Base-by-base conservation (phyloP, 768 basidiomycete species). In the Tricholoma hemisulphureum region DNA sequence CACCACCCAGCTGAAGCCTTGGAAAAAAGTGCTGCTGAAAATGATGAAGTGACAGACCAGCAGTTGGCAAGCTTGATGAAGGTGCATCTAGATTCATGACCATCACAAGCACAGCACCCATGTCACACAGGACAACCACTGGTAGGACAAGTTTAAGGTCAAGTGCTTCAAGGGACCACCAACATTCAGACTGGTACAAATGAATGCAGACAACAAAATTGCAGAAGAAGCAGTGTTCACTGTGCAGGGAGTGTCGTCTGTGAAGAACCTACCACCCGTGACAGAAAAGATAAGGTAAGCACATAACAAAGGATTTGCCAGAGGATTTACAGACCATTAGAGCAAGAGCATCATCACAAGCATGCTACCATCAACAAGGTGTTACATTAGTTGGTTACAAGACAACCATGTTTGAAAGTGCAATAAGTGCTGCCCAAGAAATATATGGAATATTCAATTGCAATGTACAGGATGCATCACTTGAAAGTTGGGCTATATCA, bases 401-500 rank as follows among this genome's bases (percentile, higher is more conserved):
- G 18, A 58, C 35, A 14, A 1, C 58, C 4, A 58, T n/a, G 10
- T 58, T 58, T 16, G 52, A 58, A 13, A 24, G 23, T 6, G 52
- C 52, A 4, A n/a, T 55, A 18, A 18, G 16, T 13, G 34, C 58
- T 11, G 43, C 45, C 4, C 23, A 29, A 20, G 58, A 53, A 31
- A 54, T 58, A 20, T 58, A 49, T 21, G 52, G 53, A 11, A 16
- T 48, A 7, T 58, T 58, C 21, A 45, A 58, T 13, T n/a, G 52
- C 23, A 31, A 46, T 16, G 45, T 58, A 20, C 16, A 39, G 8
- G 58, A 48, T 7, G 58, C 51, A 3, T 26, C 41, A 24, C 23
- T 58, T 16, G 52, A 54, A 28, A 35, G 34, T 6, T 58, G 39
- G 41, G n/a, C 10, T 7, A 9, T 43, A 21, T 20, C 41, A 43